Evolutionary conservation across 495 filamentous ascomycete genomes (phyloP), one percentile per base, ranked within the genome.

Genomic region (Hypoxylon crocopeplum): DNA sequence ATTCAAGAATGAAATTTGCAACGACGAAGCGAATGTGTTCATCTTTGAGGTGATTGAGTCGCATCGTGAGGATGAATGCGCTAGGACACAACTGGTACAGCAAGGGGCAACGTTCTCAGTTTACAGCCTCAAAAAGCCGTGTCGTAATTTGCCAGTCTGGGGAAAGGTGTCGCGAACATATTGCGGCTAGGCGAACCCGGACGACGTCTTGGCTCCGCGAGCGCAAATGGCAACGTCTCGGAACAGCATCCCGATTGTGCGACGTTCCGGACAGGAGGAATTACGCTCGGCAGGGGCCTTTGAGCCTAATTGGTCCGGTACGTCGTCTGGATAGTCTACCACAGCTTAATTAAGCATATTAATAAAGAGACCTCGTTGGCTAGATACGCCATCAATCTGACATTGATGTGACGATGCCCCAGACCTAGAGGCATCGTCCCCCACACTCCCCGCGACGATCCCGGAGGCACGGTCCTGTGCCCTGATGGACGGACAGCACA

Each of bases 221-320:
- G 56, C 68, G 65, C 61, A 70, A 68, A 59, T 16, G 65, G 68
- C 40, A 70, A 68, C 51, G 41, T 21, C 34, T 53, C 68, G 68
- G 68, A 68, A 59, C 25, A 56, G 58, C 38, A 53, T 66, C 53
- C 65, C 68, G 65, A 68, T 52, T 55, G 33, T 68, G 65, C 58
- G 39, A 60, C 48, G 54, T 40, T 56, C 42, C 62, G 62, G 62
- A 50, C 51, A 20, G 50, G 62, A 66, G 62, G 62, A 66, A 66
- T 57, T 56, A 19, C 36, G 34, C 47, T 56, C 47, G 56, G 51
- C 56, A 66, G 57, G 56, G 56, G 56, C 21, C 11, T 56, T 61
- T 66, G 50, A 61, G 62, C 50, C 62, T 66, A 66, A 66, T 66
- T 66, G 51, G 52, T 32, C 27, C 29, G 33, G 46, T 30, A 45